Percentiles rank a stretch among this genome's conserved stretches.
Conservation (phyloP, 768 basidiomycete species). For the Serpula lacrymans region DNA sequence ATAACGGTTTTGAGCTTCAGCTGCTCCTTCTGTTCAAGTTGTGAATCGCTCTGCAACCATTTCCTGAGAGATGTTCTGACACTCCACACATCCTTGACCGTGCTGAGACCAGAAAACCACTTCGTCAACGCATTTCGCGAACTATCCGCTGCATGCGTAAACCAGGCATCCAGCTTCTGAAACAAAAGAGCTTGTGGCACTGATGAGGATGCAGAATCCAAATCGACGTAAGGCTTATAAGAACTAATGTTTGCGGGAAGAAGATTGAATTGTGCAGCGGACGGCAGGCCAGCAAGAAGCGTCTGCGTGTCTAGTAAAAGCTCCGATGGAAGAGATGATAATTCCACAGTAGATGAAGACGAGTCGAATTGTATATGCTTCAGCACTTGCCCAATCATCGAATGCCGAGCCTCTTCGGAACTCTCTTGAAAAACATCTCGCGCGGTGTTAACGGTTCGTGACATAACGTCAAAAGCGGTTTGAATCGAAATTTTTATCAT, state of each 20-base stretch:
- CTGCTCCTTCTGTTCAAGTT: constrained; percentile 40
- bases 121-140: constrained; percentile 43
- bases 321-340: constrained; percentile 40
- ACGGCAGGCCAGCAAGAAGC: constrained; percentile 70
- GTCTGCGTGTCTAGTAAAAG: constrained; percentile 63
- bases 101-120: constrained; percentile 62
- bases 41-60: constrained; percentile 39
- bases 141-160: constrained; percentile 45
- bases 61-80: constrained; percentile 51
- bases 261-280: constrained; percentile 77
- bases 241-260: constrained; percentile 67
- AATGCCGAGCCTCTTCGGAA: constrained; percentile 23
- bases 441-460: constrained; percentile 54
- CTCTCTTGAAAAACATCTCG: constrained; percentile 53
- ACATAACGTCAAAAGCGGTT: constrained; percentile 50
- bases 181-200: constrained; percentile 42
- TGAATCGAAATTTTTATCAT: constrained; percentile 55
- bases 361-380: constrained; percentile 58
- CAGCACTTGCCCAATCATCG: constrained; percentile 57
- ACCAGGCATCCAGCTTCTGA: constrained; percentile 60
- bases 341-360: constrained; percentile 16
- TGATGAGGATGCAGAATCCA: constrained; percentile 53
- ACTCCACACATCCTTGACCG: constrained; percentile 67
- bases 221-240: constrained; percentile 85
- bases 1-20: constrained; percentile 40